phyloP scores from a whole-genome alignment of 2,329 filamentous ascomycete species.

The Beauveria rudraprayagi region DNA sequence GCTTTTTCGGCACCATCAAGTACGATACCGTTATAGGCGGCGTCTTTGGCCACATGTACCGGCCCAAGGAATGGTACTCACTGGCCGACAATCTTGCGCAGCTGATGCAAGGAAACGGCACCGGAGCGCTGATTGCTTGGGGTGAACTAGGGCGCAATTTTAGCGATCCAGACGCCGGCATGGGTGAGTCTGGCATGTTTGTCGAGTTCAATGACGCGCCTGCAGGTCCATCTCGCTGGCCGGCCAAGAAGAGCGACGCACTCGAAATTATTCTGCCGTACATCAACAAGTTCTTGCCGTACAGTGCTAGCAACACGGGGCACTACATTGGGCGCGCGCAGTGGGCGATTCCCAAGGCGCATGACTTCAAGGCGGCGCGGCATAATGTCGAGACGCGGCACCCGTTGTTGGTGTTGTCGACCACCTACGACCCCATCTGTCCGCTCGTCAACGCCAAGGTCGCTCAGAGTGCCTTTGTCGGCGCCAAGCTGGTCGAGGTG shows the following conservation, averaged over 20 bases:
- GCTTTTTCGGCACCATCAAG: slow-evolving; percentile 30
- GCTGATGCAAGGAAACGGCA: slow-evolving; percentile 32
- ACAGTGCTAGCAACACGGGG: slow-evolving; percentile 22
- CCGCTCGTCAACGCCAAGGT: slow-evolving; percentile 31
- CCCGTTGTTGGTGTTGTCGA: slow-evolving; percentile 26
- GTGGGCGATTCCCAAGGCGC: slow-evolving; percentile 23
- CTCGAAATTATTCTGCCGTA: slow-evolving; percentile 27
- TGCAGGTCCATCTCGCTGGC: slow-evolving; percentile 21
- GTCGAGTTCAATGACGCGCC: slow-evolving; percentile 22
- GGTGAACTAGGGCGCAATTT: slow-evolving; percentile 14
- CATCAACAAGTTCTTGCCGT: slow-evolving; percentile 23
- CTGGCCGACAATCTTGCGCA: slow-evolving; percentile 28
- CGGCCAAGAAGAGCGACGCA: slow-evolving; percentile 18
- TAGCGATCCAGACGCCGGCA: slow-evolving; percentile 1
- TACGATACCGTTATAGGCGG: slow-evolving; percentile 27
- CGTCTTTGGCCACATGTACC: slow-evolving; percentile 33
- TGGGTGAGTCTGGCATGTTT: slow-evolving; percentile 19
- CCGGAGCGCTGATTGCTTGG: slow-evolving; percentile 25
- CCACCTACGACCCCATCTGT: slow-evolving; percentile 42
- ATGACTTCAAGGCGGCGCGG: slow-evolving; percentile 19
- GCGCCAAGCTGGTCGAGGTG: slow-evolving; percentile 32
- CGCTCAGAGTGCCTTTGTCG: slow-evolving; percentile 28
- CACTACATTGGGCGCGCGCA: slow-evolving; percentile 21
- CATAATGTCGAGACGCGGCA: slow-evolving; percentile 25
- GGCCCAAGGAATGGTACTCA: slow-evolving; percentile 27